Percentiles rank a stretch among this genome's conserved stretches.
Evolutionary conservation across 805 yeast species (phyloP).

Genomic region (Wickerhamiella occidentalis): DNA sequence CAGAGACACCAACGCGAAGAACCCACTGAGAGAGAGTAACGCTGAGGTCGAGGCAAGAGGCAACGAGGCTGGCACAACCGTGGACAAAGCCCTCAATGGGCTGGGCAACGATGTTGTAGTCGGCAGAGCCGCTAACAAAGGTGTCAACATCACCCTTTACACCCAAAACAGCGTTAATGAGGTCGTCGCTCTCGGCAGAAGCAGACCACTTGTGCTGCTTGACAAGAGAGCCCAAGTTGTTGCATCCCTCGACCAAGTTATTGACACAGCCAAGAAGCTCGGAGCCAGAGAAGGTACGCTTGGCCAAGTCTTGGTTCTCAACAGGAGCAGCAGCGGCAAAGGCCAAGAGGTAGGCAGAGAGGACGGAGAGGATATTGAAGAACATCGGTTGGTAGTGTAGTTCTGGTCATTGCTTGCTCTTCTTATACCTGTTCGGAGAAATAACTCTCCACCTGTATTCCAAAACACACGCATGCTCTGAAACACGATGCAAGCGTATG

Average conservation of each 20-base stretch:
- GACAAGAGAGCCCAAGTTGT: background rate
- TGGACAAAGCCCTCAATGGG: background rate
- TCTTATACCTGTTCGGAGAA: background rate
- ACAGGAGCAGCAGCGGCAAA: slow-evolving; percentile 9
- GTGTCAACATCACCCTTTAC: background rate
- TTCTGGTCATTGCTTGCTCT: background rate
- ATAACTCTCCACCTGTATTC: background rate
- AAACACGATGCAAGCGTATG: background rate
- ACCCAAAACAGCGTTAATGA: background rate
- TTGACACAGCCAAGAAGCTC: background rate
- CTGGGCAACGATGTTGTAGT: background rate
- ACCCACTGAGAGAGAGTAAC: slow-evolving; percentile 1
- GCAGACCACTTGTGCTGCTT: slow-evolving; percentile 2
- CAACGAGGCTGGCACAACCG: background rate
- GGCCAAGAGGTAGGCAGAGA: slow-evolving; percentile 9
- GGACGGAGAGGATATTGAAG: slow-evolving; percentile 5
- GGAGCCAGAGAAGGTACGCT: slow-evolving; percentile 1
- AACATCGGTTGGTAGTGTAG: slow-evolving; percentile 1
- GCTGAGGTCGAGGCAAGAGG: background rate
- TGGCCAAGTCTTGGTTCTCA: background rate
- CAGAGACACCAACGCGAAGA: slow-evolving; percentile 5
- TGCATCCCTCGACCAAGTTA: background rate
- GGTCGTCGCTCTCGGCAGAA: background rate
- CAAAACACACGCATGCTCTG: background rate
- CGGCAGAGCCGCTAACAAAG: background rate